Evolutionary conservation across 352 stramenopile genomes (phyloP).

Genomic region (Phytophthora rubi): DNA sequence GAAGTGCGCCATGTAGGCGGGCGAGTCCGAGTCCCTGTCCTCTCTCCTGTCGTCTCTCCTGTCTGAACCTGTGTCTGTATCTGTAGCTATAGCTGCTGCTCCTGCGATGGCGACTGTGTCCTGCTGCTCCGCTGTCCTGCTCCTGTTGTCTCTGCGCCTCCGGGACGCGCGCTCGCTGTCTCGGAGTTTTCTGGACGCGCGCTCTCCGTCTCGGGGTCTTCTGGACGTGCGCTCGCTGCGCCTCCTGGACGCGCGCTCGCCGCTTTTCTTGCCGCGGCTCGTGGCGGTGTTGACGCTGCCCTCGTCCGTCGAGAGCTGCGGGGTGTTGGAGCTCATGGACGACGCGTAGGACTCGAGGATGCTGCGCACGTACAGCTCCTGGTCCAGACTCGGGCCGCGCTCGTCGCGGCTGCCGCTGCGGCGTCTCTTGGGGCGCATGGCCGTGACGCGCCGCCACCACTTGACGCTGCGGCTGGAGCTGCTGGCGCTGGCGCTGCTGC

Average conservation of each 20-base stretch:
- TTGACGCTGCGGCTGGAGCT: conserved; percentile 25
- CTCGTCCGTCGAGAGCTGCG: conserved; percentile 33
- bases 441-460: conserved; percentile 50
- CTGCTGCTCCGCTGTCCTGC: not conserved
- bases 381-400: conserved; percentile 41
- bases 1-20: conserved; percentile 40
- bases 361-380: conserved; percentile 75
- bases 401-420: conserved; percentile 24
- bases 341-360: conserved; percentile 82
- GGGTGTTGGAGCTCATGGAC: conserved; percentile 61
- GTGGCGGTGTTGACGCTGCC: conserved; percentile 10
- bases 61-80: conserved; percentile 16
- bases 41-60: conserved; percentile 6
- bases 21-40: conserved; percentile 16
- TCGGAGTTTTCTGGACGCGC: no score
- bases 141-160: conserved; percentile 3
- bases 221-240: no score
- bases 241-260: conserved; percentile 6
- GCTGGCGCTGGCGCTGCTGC: conserved; percentile 13
- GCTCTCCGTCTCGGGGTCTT: no score
- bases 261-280: conserved; percentile 28
- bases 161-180: not conserved
- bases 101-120: not conserved
- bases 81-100: not conserved
- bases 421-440: conserved; percentile 27